Evolutionary conservation across 2,329 filamentous ascomycete genomes (phyloP), one percentile per base, ranked within the genome.

Genomic region (Aspergillus nomiae): DNA sequence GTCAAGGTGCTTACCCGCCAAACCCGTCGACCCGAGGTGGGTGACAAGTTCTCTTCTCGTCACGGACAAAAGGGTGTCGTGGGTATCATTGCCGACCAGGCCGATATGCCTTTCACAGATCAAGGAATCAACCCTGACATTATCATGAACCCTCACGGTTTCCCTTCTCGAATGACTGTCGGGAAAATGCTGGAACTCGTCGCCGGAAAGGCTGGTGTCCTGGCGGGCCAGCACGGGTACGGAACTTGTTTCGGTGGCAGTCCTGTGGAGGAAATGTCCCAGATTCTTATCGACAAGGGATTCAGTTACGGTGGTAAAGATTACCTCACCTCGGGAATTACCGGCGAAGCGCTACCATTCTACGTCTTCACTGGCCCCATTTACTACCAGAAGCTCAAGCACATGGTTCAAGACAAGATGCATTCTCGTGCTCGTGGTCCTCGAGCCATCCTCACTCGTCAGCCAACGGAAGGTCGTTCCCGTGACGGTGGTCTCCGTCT

Each of bases 381-480:
- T 79, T 99, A 97, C 83, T 99, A 99, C 83, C 95, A 99, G 83
- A 96, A 97, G 69, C 87, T 99, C 68, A 99, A 99, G 86, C 95
- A 99, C 85, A 99, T 99, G 95, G 95, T 99, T 4, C 94, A 98
- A 78, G 95, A 99, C 77, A 99, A 99, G 82, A 98, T 99, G 95
- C 95, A 99, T 81, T 94, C 92, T 36, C 92, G 95, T 65, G 89
- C 94, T 2, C 90, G 92, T 16, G 96, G 96, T 0, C 96, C 95
- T 0, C 87, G 92, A 14, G 94, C 94, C 30, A 95, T 97, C 67
- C 85, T 99, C 30, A 99, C 95, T 0, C 89, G 95, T 11, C 95
- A 99, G 77, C 95, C 95, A 0, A 99, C 94, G 0, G 95, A 99
- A 82, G 95, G 95, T 84, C 89, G 95, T 71, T 96, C 94, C 10